Conservation (phyloP, 139 green algal species). For the Tetraselmis chui region DNA sequence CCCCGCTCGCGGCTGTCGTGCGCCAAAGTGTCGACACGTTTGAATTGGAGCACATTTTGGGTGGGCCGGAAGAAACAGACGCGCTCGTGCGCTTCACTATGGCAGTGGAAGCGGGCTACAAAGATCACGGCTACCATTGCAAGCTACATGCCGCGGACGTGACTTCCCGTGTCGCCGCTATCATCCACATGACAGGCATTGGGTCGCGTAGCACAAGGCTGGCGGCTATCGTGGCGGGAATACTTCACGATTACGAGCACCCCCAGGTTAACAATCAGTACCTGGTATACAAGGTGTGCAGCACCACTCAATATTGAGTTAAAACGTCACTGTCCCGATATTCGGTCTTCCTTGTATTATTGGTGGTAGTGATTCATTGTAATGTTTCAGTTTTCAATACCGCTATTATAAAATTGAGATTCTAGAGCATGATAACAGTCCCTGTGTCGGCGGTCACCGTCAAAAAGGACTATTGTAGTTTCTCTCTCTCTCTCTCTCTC, state of each 20-base stretch:
- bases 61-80: background rate
- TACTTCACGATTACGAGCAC: conserved; percentile 1
- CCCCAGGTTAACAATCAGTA: conserved; percentile 1
- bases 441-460: no score
- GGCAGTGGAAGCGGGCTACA: background rate
- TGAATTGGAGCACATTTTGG: background rate
- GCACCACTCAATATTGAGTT: no score
- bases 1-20: background rate
- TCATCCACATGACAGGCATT: background rate
- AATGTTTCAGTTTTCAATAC: no score
- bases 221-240: background rate
- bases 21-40: background rate
- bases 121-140: background rate
- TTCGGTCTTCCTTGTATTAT: no score
- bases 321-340: no score
- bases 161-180: background rate
- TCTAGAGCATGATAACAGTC: no score
- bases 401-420: no score
- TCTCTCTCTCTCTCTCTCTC: no score
- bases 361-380: no score
- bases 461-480: no score
- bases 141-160: conserved; percentile 3
- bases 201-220: background rate
- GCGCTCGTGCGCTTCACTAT: background rate
- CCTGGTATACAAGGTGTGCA: no score